A percentile compares a stretch with the other conserved stretches of the same genome.
These are phyloP conservation scores for Pseudoturritis turrita DNA, from an alignment of 345 rosid species.

Conservation along the genomic window DNA sequence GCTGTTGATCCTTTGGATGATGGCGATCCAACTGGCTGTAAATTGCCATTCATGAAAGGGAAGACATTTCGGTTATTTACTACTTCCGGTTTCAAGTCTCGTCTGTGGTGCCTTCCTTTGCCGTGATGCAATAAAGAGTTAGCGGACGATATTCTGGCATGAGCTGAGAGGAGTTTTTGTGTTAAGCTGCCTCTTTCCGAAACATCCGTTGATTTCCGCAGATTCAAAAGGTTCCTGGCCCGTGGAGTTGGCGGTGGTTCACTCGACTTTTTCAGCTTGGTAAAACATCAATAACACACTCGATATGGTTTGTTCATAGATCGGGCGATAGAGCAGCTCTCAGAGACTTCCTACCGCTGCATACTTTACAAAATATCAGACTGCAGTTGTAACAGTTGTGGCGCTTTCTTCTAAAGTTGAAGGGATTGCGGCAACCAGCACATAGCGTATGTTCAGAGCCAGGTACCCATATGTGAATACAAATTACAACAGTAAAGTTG, in stretches of 20 bases:
- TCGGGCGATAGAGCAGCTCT: constrained; percentile 85
- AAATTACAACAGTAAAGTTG: constrained; percentile 69
- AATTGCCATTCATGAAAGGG: constrained; percentile 35
- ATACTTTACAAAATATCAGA: constrained; percentile 75
- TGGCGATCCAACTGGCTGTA: constrained; percentile 34
- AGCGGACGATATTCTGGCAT: constrained; percentile 44
- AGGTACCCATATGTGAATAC: constrained; percentile 66
- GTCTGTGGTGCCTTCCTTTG: constrained; percentile 40
- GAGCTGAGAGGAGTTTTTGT: constrained; percentile 35
- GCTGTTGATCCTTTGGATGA: constrained; percentile 35
- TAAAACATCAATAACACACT: constrained; percentile 79
- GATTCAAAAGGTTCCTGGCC: constrained; percentile 36
- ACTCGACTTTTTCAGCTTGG: constrained; percentile 50
- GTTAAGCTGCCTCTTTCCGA: constrained; percentile 38
- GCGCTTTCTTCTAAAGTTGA: constrained; percentile 81
- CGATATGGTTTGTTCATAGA: constrained; percentile 75
- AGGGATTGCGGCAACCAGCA: constrained; percentile 75
- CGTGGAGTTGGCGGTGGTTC: constrained; percentile 38
- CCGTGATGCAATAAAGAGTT: constrained; percentile 37
- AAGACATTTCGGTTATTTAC: constrained; percentile 32
- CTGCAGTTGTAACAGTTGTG: constrained; percentile 98
- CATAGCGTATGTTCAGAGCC: constrained; percentile 67
- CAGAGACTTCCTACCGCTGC: constrained; percentile 70
- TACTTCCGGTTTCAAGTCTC: constrained; percentile 31
- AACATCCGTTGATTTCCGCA: constrained; percentile 31